Percentiles rank a stretch among this genome's conserved stretches.
Conservation (phyloP, 345 rosid species). For the Sonneratia caseolaris region DNA sequence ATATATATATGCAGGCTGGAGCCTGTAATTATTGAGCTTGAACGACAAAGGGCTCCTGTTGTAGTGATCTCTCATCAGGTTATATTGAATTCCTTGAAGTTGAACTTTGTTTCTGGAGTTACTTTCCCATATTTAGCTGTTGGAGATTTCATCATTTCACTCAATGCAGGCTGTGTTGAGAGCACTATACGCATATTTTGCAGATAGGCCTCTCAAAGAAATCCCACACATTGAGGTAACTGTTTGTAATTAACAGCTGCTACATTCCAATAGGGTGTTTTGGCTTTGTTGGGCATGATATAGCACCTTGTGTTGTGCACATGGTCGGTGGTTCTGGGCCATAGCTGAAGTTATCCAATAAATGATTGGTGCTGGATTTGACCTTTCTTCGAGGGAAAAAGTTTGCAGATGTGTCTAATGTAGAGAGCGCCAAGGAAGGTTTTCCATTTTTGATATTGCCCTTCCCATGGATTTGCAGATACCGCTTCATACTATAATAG, state of each 20-base stretch:
- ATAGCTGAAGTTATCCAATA: too few species aligned
- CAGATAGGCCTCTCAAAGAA: constrained; percentile 94
- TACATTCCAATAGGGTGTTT: background rate
- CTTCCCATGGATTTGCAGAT: constrained; percentile 34
- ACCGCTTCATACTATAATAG: constrained; percentile 96
- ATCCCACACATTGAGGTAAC: constrained; percentile 94
- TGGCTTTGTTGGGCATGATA: background rate
- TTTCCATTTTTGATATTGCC: too few species aligned
- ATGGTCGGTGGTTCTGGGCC: too few species aligned
- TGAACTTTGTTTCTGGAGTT: background rate
- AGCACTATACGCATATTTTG: constrained; percentile 98
- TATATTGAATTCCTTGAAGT: constrained; percentile 9
- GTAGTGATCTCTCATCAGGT: constrained; percentile 99
- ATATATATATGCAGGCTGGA: constrained; percentile 59
- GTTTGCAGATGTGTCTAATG: too few species aligned
- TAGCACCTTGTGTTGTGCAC: too few species aligned
- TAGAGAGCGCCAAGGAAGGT: too few species aligned
- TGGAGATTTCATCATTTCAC: constrained; percentile 3
- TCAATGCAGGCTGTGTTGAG: constrained; percentile 79
- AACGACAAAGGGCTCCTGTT: constrained; percentile 96
- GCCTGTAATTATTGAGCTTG: constrained; percentile 97
- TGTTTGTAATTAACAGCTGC: background rate
- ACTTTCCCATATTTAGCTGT: background rate
- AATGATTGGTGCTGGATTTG: background rate
- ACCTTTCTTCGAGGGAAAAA: too few species aligned